A percentile compares a stretch with the other conserved stretches of the same genome.
Conservation (phyloP, 495 filamentous ascomycete species). For the Penicillium nucicola region DNA sequence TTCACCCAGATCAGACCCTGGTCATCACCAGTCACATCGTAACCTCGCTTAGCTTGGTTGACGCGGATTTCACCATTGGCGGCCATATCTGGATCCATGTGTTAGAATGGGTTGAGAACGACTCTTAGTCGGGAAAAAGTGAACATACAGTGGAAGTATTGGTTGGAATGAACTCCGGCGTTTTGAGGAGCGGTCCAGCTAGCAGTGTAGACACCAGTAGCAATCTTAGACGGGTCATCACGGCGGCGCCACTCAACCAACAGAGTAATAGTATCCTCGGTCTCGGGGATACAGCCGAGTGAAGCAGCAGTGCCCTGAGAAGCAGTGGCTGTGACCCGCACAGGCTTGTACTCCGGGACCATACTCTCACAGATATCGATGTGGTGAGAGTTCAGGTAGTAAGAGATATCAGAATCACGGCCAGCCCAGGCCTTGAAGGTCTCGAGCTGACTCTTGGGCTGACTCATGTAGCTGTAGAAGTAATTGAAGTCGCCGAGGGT, state of each 20-base stretch:
- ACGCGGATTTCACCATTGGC: slow-evolving; percentile 79
- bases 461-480: slow-evolving; percentile 96
- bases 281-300: slow-evolving; percentile 73
- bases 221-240: slow-evolving; percentile 59
- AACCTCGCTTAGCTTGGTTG: slow-evolving; percentile 91
- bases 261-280: slow-evolving; percentile 91
- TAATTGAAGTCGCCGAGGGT: slow-evolving; percentile 91
- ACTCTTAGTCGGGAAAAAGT: not conserved
- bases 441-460: slow-evolving; percentile 89
- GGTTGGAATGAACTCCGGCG: slow-evolving; percentile 89
- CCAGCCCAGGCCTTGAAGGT: slow-evolving; percentile 97
- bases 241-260: slow-evolving; percentile 84
- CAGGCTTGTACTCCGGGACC: slow-evolving; percentile 76
- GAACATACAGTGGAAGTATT: slow-evolving; percentile 80
- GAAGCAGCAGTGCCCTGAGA: slow-evolving; percentile 66
- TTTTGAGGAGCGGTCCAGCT: slow-evolving; percentile 92
- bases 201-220: slow-evolving; percentile 90
- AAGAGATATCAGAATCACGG: slow-evolving; percentile 85
- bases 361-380: slow-evolving; percentile 88
- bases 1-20: slow-evolving; percentile 78
- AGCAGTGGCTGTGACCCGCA: slow-evolving; percentile 74
- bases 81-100: slow-evolving; percentile 57
- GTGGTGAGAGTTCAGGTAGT: slow-evolving; percentile 94
- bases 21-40: slow-evolving; percentile 85
- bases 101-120: slow-evolving; percentile 1